A percentile compares a stretch with the other conserved stretches of the same genome.
Evolutionary conservation across 2,329 filamentous ascomycete genomes (phyloP).

Genomic region (Fusarium foetens): DNA sequence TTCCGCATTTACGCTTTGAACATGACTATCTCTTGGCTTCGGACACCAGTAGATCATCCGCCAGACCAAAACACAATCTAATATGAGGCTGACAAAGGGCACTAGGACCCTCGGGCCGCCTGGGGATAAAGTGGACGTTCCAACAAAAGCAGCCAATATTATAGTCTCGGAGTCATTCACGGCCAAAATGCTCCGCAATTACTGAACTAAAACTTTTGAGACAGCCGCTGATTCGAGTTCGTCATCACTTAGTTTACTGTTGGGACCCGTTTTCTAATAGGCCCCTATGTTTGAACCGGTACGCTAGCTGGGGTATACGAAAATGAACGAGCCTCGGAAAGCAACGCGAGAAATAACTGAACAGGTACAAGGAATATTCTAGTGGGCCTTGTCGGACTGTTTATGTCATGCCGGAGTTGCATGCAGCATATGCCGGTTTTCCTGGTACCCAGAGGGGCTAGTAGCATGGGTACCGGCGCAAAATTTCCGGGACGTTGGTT

Average conservation of each 20-base stretch:
- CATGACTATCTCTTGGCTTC: neutral
- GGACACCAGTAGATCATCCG: neutral
- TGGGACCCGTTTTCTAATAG: neutral
- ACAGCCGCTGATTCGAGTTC: neutral
- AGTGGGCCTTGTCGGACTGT: neutral
- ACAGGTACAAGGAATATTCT: fast-evolving
- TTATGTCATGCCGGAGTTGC: neutral
- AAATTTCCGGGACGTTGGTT: neutral
- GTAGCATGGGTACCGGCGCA: neutral
- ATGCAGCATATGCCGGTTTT: neutral
- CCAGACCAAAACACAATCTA: neutral
- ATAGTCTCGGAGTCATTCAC: neutral
- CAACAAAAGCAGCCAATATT: neutral
- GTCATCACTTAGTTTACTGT: neutral
- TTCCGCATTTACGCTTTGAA: neutral
- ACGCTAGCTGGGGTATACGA: neutral
- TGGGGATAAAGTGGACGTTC: neutral
- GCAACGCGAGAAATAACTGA: neutral
- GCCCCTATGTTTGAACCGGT: neutral
- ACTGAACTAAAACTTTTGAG: neutral
- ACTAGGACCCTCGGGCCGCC: neutral
- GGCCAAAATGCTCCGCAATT: neutral
- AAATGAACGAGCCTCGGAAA: neutral
- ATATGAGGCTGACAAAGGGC: neutral
- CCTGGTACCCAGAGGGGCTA: neutral